These are phyloP conservation scores for Cryptosporidium canis DNA, from an alignment of 169 alveolate species.

Conservation along the genomic window DNA sequence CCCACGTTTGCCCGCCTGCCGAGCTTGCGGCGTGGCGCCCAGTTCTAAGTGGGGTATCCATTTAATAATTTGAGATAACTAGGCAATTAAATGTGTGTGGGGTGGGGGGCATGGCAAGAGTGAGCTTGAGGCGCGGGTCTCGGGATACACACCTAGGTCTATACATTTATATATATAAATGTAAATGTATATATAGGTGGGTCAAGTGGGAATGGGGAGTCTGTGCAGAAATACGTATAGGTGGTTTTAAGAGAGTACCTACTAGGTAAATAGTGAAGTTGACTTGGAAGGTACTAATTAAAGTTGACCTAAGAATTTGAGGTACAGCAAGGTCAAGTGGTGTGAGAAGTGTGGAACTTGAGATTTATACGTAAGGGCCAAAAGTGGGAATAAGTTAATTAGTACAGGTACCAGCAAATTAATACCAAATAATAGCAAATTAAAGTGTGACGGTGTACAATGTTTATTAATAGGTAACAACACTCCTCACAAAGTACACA, in stretches of 20 bases:
- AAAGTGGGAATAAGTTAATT: slow-evolving; percentile 1
- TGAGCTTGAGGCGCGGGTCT: slow-evolving; percentile 2
- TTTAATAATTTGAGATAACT: background rate
- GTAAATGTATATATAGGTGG: background rate
- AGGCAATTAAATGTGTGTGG: background rate
- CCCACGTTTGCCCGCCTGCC: background rate
- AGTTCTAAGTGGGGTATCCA: background rate
- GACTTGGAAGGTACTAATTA: background rate
- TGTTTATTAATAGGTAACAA: background rate
- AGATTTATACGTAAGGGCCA: slow-evolving; percentile 27
- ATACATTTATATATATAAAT: background rate
- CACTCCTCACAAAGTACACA: slow-evolving; percentile 26
- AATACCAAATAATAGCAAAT: background rate
- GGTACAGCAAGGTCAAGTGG: background rate
- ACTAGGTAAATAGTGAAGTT: background rate
- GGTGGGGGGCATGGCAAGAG: background rate
- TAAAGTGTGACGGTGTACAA: background rate
- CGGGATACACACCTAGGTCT: background rate
- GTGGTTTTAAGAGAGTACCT: too few species aligned
- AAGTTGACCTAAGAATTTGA: background rate
- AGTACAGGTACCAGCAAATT: slow-evolving; percentile 7
- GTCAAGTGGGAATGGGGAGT: background rate
- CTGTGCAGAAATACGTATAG: too few species aligned
- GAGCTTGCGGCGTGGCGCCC: background rate
- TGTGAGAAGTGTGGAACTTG: slow-evolving; percentile 50